Evolutionary conservation across 177 flowering plant genomes (phyloP), one percentile per base, ranked within the genome.

Genomic region (Vitis hybrid): DNA sequence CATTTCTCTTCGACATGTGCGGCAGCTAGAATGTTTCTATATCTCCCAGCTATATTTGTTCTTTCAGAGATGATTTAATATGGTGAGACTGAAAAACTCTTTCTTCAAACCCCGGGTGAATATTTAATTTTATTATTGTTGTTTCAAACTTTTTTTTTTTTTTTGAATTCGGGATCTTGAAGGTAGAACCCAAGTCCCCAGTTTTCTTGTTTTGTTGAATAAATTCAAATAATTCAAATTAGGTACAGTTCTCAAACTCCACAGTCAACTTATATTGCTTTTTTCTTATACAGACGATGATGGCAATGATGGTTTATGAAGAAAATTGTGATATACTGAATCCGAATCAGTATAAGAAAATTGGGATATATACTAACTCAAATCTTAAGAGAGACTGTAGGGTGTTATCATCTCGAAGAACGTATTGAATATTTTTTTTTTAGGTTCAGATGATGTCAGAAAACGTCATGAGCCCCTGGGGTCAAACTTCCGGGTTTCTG

Each of bases 251-350:
- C 13, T 24, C 38, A 58, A 58, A 20, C 7, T 18, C 17, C 10
- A 20, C 24, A 58, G 61, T 58, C 12, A 5, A 17, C 20, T 7
- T 3, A 11, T 58, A 17, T 19, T 64, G 11, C 9, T 49, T 47
- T 47, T 49, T 64, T 64, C 54, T 64, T 64, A 53, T 11, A 10
- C 18, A 44, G 66, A 6, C 49, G 22, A 65, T 65, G 67, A 65
- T 60, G 63, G 28, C 28, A 22, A 33, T 10, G 24, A 15, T 11
- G 28, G 63, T 11, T 2, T 12, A 4, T 24, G n/a, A 2, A 51
- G 22, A 19, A 12, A 65, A 50, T 51, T 55, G 22, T 65, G 10
- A 24, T 50, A n/a, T 50, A 51, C 2, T 17, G 24, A 50, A n/a
- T 65, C 11, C 57, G 24, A 11, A 19, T 20, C 22, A 11, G 11